Percentiles rank a stretch among this genome's conserved stretches.
Conservation (phyloP, 148 eudicot species). For the Rhododendron kiyosumense region DNA sequence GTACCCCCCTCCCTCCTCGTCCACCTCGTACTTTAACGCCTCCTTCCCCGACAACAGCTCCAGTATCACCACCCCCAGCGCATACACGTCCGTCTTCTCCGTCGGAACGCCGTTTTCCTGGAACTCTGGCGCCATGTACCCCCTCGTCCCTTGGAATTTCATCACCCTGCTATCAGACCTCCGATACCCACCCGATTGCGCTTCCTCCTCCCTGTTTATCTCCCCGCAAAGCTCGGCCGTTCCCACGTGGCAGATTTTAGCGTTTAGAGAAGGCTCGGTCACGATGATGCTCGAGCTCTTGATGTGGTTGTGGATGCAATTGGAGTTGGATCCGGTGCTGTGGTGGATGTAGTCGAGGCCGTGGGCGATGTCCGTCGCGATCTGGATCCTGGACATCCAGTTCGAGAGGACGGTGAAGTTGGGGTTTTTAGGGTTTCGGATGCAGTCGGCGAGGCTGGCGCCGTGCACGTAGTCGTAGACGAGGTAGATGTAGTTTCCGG, state of each 20-base stretch:
- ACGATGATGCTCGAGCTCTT: conserved; percentile 68
- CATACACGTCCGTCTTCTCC: conserved; percentile 70
- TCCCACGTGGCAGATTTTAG: conserved; percentile 80
- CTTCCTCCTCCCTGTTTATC: conserved; percentile 6
- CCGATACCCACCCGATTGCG: neutral
- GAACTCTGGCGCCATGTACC: conserved; percentile 95
- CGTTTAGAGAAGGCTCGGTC: conserved; percentile 31
- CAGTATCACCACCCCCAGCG: conserved; percentile 81
- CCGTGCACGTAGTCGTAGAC: conserved; percentile 70
- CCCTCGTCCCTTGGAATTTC: conserved; percentile 76
- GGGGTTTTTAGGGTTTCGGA: conserved; percentile 66
- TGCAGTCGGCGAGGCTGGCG: conserved; percentile 56
- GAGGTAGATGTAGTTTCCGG: conserved; percentile 54
- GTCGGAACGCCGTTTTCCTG: conserved; percentile 52
- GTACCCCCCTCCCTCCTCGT: conserved; percentile 35
- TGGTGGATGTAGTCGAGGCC: conserved; percentile 87
- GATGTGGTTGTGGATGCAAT: conserved; percentile 74
- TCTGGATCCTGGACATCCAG: conserved; percentile 65
- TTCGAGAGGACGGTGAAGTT: conserved; percentile 54
- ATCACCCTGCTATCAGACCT: conserved; percentile 19
- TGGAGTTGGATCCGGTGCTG: conserved; percentile 50
- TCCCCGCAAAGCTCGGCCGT: conserved; percentile 84
- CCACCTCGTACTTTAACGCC: conserved; percentile 47
- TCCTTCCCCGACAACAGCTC: conserved; percentile 76
- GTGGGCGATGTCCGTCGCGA: conserved; percentile 65